A percentile compares a stretch with the other conserved stretches of the same genome.
Evolutionary conservation across 1,139 yeast genomes (phyloP).

Genomic region (Diutina neorugosa): DNA sequence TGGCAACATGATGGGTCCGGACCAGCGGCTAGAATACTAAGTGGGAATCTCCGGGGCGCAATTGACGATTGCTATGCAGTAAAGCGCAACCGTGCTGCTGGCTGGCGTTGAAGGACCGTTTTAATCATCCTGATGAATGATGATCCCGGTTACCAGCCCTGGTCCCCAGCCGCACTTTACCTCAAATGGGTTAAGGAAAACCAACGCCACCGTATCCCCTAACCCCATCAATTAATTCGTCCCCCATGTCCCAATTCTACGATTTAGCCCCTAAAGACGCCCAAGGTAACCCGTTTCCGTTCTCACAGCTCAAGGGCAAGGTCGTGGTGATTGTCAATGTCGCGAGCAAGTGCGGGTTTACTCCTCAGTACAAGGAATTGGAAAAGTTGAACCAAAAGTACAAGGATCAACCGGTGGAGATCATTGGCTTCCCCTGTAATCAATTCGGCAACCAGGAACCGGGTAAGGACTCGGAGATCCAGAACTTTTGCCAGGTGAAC

Average conservation of each 20-base stretch:
- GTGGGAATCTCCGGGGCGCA: not conserved
- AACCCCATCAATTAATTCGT: too few relatives aligned
- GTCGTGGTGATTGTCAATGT: slow-evolving; percentile 90
- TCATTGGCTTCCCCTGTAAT: slow-evolving; percentile 78
- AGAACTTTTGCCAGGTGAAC: slow-evolving; percentile 27
- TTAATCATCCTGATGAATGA: not conserved
- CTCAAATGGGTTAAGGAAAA: not conserved
- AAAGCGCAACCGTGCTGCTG: not conserved
- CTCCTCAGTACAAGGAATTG: slow-evolving; percentile 70
- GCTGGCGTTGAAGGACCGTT: not conserved
- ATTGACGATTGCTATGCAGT: not conserved
- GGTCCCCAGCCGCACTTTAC: not conserved
- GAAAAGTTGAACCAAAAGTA: slow-evolving; percentile 76
- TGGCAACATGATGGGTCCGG: not conserved
- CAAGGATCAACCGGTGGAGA: slow-evolving; percentile 60
- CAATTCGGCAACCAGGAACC: slow-evolving; percentile 83
- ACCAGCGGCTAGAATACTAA: not conserved
- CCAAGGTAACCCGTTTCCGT: slow-evolving; percentile 51
- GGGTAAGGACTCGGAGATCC: slow-evolving; percentile 47
- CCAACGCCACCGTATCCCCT: not conserved
- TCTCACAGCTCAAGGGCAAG: slow-evolving; percentile 67
- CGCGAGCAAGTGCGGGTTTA: slow-evolving; percentile 81
- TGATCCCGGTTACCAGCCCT: too few relatives aligned
- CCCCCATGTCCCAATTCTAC: slow-evolving; percentile 26
- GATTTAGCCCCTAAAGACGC: slow-evolving; percentile 43